Evolutionary conservation across 768 basidiomycete species (phyloP).

Genomic region (Russula ochroleuca): DNA sequence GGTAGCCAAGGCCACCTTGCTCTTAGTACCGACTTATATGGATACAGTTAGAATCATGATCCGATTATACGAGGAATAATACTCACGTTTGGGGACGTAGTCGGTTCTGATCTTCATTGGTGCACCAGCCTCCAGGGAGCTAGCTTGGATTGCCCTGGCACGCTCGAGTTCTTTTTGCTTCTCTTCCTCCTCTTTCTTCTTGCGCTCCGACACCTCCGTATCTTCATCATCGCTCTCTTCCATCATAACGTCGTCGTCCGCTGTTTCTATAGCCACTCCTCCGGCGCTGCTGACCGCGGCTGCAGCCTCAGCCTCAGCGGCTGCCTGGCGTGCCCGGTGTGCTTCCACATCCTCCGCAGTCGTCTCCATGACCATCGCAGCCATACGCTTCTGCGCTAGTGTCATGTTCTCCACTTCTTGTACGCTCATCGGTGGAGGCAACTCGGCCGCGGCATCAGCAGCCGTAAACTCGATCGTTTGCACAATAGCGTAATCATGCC

Average conservation of each 20-base stretch:
- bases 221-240: conserved; percentile 84
- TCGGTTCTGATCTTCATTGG: conserved; percentile 95
- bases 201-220: conserved; percentile 52
- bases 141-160: conserved; percentile 77
- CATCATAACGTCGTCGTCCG: conserved; percentile 66
- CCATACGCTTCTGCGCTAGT: conserved; percentile 95
- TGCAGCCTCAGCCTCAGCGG: conserved; percentile 79
- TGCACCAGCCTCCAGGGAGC: conserved; percentile 63
- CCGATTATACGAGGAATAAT: not conserved
- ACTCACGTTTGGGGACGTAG: conserved; percentile 89
- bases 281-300: conserved; percentile 70
- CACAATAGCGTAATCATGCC: conserved; percentile 98
- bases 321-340: conserved; percentile 73
- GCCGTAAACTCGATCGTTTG: conserved; percentile 97
- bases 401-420: conserved; percentile 96
- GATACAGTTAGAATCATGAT: conserved; percentile 11
- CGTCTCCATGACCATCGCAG: conserved; percentile 96
- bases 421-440: conserved; percentile 95
- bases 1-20: conserved; percentile 70
- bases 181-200: conserved; percentile 68
- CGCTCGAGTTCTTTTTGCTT: conserved; percentile 65
- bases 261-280: conserved; percentile 38
- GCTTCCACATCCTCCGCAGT: conserved; percentile 84
- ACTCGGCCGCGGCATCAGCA: conserved; percentile 83
- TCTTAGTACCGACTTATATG: conserved; percentile 61